A percentile compares a stretch with the other conserved stretches of the same genome.
phyloP scores from a whole-genome alignment of 2,329 filamentous ascomycete species.

The Penicillium thymicola region DNA sequence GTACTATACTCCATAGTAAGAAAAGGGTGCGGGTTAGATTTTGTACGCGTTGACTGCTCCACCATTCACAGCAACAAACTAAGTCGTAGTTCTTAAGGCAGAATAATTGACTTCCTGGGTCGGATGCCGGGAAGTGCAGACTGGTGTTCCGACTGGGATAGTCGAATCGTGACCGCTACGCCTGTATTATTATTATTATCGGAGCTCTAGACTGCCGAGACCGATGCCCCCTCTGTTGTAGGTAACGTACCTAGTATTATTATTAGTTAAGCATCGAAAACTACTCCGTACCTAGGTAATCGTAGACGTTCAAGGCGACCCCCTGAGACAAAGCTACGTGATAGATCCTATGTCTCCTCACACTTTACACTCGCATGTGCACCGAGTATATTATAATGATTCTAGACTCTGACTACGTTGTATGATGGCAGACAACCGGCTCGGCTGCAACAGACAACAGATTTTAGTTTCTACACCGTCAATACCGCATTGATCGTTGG shows the following conservation, averaged over 20 bases:
- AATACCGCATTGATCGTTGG: neutral
- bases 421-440: neutral
- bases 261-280: constrained; percentile 2
- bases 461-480: neutral
- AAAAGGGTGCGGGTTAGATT: neutral
- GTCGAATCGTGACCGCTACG: constrained; percentile 5
- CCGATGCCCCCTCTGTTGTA: neutral
- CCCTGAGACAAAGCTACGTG: constrained; percentile 14
- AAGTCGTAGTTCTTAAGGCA: constrained; percentile 1
- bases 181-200: neutral
- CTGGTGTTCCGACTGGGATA: constrained; percentile 2
- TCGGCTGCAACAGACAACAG: neutral
- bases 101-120: constrained; percentile 7
- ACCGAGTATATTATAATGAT: neutral
- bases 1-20: neutral
- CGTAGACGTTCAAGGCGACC: constrained; percentile 1
- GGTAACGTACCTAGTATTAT: neutral
- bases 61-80: constrained; percentile 1
- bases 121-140: constrained; percentile 6
- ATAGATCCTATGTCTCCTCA: constrained; percentile 1
- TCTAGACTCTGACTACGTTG: neutral
- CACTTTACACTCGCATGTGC: neutral
- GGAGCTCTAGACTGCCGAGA: constrained; percentile 7
- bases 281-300: neutral
- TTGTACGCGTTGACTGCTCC: constrained; percentile 11